Evolutionary conservation across 345 rosid genomes (phyloP).

Genomic region (Dovyalis caffra): DNA sequence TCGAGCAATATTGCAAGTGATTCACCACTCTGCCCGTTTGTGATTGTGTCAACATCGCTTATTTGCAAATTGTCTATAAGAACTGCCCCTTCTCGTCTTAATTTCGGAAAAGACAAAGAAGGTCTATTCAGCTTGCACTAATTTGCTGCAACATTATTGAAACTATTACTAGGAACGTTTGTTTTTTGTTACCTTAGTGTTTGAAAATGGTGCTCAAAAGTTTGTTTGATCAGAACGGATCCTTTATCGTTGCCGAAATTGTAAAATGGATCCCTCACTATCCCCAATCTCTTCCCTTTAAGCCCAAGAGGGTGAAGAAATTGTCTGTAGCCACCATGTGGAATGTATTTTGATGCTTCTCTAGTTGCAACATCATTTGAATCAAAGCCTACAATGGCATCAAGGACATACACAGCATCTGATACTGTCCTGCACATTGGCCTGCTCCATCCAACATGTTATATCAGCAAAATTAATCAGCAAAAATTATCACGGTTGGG

Average conservation of each 20-base stretch:
- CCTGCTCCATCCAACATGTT: conserved; percentile 17
- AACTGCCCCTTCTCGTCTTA: conserved; percentile 49
- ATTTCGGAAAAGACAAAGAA: background rate
- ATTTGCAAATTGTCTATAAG: conserved; percentile 46
- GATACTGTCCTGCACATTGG: conserved; percentile 46
- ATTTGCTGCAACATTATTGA: too few species aligned
- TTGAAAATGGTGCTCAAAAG: conserved; percentile 43
- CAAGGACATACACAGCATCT: conserved; percentile 49
- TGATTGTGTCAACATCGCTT: conserved; percentile 30
- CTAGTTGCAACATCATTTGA: conserved; percentile 32
- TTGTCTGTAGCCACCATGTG: conserved; percentile 52
- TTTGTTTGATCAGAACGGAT: background rate
- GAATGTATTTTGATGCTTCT: conserved; percentile 42
- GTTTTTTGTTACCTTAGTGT: conserved; percentile 40
- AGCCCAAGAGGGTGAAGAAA: conserved; percentile 58
- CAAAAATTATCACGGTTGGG: too few species aligned
- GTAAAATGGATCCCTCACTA: conserved; percentile 41
- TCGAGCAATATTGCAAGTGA: conserved; percentile 38
- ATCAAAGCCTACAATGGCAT: conserved; percentile 45
- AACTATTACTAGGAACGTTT: too few species aligned
- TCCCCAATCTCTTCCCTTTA: conserved; percentile 53
- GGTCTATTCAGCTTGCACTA: too few species aligned
- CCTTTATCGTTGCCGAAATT: background rate
- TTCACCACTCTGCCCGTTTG: conserved; percentile 36
- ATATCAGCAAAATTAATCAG: background rate